Conservation (phyloP, 768 basidiomycete genomes). For the Porpolomopsis calyptriformis region DNA sequence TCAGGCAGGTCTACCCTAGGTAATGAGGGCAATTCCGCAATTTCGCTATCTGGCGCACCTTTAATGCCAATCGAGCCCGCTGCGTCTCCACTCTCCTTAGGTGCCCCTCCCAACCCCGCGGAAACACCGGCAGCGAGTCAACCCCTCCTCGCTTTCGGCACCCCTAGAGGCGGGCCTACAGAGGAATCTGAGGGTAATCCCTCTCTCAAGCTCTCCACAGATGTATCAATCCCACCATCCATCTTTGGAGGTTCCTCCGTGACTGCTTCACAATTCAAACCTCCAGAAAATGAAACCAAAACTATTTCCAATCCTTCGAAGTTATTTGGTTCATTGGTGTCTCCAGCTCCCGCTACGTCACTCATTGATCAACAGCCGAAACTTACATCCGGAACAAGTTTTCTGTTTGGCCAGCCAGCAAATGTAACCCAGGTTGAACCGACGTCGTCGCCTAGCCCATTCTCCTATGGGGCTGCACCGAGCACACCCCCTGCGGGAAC, state of each 20-base stretch:
- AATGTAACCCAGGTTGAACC: background rate
- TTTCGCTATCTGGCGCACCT: background rate
- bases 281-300: no score
- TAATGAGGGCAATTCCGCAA: background rate
- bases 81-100: conserved; percentile 14
- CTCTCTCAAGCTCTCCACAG: background rate
- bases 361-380: conserved; percentile 14
- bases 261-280: background rate
- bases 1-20: background rate
- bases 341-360: conserved; percentile 1
- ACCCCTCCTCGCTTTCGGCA: conserved; percentile 1
- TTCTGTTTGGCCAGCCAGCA: conserved; percentile 15
- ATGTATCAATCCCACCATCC: background rate
- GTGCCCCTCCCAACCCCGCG: conserved; percentile 5
- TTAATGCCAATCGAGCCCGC: background rate
- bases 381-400: conserved; percentile 4
- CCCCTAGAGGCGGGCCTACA: background rate
- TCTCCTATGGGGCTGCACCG: conserved; percentile 18
- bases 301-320: background rate
- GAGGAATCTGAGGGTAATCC: background rate
- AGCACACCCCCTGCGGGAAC: conserved; percentile 23
- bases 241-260: background rate
- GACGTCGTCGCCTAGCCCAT: conserved; percentile 2
- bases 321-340: background rate
- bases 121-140: background rate